Percentiles rank a stretch among this genome's conserved stretches.
Evolutionary conservation across 139 green algal genomes (phyloP).

Genomic region (Microglena sp.): DNA sequence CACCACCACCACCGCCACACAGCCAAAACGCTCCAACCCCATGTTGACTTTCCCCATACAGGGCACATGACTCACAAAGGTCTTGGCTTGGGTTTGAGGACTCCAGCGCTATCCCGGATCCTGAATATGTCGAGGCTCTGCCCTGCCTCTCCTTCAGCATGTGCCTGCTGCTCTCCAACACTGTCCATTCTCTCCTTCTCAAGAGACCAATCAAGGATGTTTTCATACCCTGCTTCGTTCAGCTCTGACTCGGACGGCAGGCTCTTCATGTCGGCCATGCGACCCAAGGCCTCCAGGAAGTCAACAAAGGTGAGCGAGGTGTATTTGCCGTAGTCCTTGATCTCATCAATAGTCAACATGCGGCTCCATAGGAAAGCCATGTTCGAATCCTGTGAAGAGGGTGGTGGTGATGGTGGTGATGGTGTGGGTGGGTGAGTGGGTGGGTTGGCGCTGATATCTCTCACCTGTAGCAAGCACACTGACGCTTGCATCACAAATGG

Average conservation of each 20-base stretch:
- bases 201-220: conserved; percentile 52
- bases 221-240: conserved; percentile 36
- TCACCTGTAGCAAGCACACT: too few species aligned
- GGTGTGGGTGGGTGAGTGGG: not conserved
- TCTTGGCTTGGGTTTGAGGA: too few species aligned
- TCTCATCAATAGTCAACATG: conserved; percentile 64
- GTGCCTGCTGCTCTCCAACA: too few species aligned
- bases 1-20: not conserved
- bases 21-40: not conserved
- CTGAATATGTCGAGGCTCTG: not conserved
- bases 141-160: not conserved
- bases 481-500: too few species aligned
- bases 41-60: not conserved
- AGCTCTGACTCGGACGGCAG: conserved; percentile 33
- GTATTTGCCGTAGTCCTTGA: conserved; percentile 65
- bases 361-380: conserved; percentile 58
- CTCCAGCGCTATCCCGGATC: conserved; percentile 1
- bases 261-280: conserved; percentile 55
- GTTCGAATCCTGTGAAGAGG: conserved; percentile 32
- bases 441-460: too few species aligned
- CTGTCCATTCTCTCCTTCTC: conserved; percentile 49
- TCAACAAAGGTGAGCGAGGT: conserved; percentile 55
- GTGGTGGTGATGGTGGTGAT: not conserved
- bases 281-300: conserved; percentile 60
- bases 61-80: not conserved